Evolutionary conservation across 331 rosid species (phyloP).

Genomic region (Quercus lobata): DNA sequence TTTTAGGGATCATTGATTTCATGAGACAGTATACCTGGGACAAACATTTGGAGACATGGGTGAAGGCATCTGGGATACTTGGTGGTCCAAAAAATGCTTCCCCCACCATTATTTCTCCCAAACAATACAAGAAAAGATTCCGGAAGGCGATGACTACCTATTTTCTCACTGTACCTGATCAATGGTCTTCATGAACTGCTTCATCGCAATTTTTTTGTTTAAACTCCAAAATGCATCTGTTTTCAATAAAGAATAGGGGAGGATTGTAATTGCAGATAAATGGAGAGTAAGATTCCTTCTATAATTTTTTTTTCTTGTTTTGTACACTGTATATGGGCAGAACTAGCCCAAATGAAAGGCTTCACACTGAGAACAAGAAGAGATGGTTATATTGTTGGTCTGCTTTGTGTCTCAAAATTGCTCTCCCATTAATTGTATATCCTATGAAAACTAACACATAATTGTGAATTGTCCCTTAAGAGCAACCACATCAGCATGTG

Average conservation of each 20-base stretch:
- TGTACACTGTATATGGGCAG: conserved; percentile 15
- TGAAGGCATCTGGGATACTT: conserved; percentile 86
- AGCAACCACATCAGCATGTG: no score
- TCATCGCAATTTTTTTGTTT: conserved; percentile 30
- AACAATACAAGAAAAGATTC: conserved; percentile 90
- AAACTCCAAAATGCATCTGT: conserved; percentile 8
- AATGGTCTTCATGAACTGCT: conserved; percentile 59
- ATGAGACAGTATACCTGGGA: conserved; percentile 99
- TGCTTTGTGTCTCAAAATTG: neutral
- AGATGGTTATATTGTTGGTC: neutral
- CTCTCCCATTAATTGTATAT: neutral
- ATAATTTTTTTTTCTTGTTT: neutral
- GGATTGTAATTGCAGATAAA: conserved; percentile 18
- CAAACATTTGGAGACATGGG: conserved; percentile 99
- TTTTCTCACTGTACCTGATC: conserved; percentile 91
- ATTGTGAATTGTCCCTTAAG: no score
- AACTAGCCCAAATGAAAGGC: neutral
- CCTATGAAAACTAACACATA: neutral
- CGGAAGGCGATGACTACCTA: conserved; percentile 96
- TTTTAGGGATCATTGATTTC: conserved; percentile 89
- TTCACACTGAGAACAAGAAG: conserved; percentile 2
- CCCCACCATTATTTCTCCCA: conserved; percentile 88
- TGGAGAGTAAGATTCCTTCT: conserved; percentile 22
- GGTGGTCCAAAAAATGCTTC: conserved; percentile 89
- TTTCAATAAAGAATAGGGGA: conserved; percentile 9